Evolutionary conservation across 768 basidiomycete species (phyloP), one percentile per base, ranked within the genome.

Genomic region (Phanerochaete sordida): DNA sequence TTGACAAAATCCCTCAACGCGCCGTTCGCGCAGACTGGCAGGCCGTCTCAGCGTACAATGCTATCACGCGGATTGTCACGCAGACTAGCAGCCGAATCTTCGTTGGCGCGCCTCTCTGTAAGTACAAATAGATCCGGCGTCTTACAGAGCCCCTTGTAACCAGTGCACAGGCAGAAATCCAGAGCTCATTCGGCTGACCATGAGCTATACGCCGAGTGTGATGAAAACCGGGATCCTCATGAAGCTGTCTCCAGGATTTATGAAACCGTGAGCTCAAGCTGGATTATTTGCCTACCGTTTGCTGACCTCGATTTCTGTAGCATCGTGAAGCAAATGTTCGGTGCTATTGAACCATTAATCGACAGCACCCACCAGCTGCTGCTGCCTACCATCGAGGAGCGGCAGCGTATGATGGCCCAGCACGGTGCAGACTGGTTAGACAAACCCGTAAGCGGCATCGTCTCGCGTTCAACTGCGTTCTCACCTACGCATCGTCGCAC

Each of bases 91-190:
- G 70, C 54, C 72, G 76, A 2, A 57, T 73, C 37, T 76, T 76
- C 51, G 70, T 77, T 1, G 75, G 75, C 5, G 37, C 67, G 9
- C 72, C 73, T 21, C 43, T 71, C 0, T 76, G 76, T 77, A 53
- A 48, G 73, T 62, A 37, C 16, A n/a, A n/a, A n/a, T n/a, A n/a
- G n/a, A n/a, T 33, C 13, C 33, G 8, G 19, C 24, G 30, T 35
- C 27, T 31, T 3, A 15, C 15, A n/a, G 12, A 51, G 8, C 11
- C 33, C 26, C 8, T 53, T 31, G 24, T 24, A 46, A 19, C 7
- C 44, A 46, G 23, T n/a, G 44, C 19, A 6, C 19, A 46, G 44
- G 44, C 23, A 19, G 23, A 19, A 7, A 46, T 19, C 44, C 16
- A 8, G 44, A 46, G 19, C 44, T 46, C 19, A 5, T 46, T 5